Evolutionary conservation across 345 rosid species (phyloP), one percentile per base, ranked within the genome.

Genomic region (Psidium guajava): DNA sequence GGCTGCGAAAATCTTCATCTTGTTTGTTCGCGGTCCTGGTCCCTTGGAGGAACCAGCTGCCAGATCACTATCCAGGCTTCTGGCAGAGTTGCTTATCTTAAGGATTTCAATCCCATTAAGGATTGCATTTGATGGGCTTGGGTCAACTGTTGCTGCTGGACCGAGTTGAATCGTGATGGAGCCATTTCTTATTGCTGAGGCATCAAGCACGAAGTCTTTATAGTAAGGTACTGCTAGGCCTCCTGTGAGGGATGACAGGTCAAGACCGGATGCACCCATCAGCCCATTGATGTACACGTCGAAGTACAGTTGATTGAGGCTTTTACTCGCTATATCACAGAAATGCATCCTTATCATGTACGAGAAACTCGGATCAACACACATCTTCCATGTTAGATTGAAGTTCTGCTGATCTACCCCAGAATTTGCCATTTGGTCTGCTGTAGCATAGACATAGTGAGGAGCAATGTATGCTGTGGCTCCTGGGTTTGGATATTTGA

Each of bases 61-160:
- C 2, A 83, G 87, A 13, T 91, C 89, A 1, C 94, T 92, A 81
- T 93, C 94, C 88, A 96, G 83, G 87, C 98, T 94, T 59, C 91
- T 90, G 1, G 87, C 93, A 21, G 53, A 57, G 75, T 94, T 91
- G 90, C 94, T 94, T 86, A 95, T 83, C 92, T 95, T 96, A 75
- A 95, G 90, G 73, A 96, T 84, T 93, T 96, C 99, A 32, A 94
- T 56, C 57, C 98, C 98, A 28, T 95, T 95, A 6, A 95, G 93
- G 84, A 93, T 92, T 15, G 96, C 98, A 82, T 95, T 92, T 2
- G 92, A 82, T 24, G 61, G 69, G 73, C 93, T 91, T 4, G 94
- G 84, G 21, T 88, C 83, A 24, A 87, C 82, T 54, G 85, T 81
- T 28, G 94, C 53, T 4, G 88, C 87, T 13, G 95, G 95, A 36